Evolutionary conservation across 345 rosid genomes (phyloP).

Genomic region (Salix arbutifolia): DNA sequence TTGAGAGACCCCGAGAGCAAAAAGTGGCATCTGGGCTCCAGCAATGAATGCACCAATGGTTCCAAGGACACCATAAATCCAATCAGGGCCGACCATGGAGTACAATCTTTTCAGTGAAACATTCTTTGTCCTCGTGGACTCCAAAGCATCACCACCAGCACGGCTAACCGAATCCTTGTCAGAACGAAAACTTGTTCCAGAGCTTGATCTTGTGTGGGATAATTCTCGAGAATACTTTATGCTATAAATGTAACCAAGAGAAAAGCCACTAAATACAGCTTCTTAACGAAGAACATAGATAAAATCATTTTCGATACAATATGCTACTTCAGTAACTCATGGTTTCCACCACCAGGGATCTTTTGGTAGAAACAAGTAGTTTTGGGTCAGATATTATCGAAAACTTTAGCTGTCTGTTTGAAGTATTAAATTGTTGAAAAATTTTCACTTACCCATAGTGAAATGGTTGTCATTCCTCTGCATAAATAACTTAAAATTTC

Average conservation of each 20-base stretch:
- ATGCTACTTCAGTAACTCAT: too few relatives aligned
- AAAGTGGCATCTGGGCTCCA: slow-evolving; percentile 94
- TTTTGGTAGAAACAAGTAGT: neutral
- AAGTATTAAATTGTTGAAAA: neutral
- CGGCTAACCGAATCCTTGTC: slow-evolving; percentile 69
- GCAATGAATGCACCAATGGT: slow-evolving; percentile 64
- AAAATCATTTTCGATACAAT: neutral
- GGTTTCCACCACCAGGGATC: neutral
- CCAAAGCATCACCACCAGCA: slow-evolving; percentile 41
- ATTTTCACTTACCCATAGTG: neutral
- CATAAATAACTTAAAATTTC: neutral
- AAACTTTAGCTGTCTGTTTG: neutral
- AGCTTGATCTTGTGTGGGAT: slow-evolving; percentile 61
- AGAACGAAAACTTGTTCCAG: slow-evolving; percentile 68
- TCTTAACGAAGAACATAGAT: neutral
- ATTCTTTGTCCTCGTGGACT: slow-evolving; percentile 30
- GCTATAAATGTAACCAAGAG: slow-evolving; percentile 25
- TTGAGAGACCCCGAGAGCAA: slow-evolving; percentile 90
- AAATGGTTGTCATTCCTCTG: neutral
- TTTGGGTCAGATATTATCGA: neutral
- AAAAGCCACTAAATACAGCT: neutral
- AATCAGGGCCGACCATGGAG: slow-evolving; percentile 81
- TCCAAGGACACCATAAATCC: slow-evolving; percentile 74
- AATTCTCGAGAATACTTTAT: slow-evolving; percentile 57
- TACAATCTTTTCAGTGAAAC: slow-evolving; percentile 60